Percentiles rank a stretch among this genome's conserved stretches.
Evolutionary conservation across 768 basidiomycete species (phyloP).

Genomic region (Collybia sordida): DNA sequence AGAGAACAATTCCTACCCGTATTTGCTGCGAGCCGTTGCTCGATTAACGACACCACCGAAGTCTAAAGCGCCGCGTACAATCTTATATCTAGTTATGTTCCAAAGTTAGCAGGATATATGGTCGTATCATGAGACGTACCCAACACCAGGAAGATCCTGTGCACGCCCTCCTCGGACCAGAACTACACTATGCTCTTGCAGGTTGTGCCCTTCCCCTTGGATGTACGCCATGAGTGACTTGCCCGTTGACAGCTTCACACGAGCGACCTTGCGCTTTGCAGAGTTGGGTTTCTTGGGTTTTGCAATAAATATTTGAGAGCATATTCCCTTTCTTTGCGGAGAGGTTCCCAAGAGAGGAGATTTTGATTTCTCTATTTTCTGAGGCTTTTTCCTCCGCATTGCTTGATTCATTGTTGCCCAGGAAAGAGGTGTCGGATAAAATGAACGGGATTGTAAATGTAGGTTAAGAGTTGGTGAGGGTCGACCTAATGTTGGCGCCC

Average conservation of each 20-base stretch:
- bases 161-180: slow-evolving; percentile 93
- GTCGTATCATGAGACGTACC: slow-evolving; percentile 47
- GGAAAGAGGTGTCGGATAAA: slow-evolving; percentile 61
- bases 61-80: slow-evolving; percentile 91
- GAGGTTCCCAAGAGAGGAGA: slow-evolving; percentile 80
- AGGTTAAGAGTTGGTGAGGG: slow-evolving; percentile 5
- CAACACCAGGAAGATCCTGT: slow-evolving; percentile 97
- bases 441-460: slow-evolving; percentile 42
- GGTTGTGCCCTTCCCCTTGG: slow-evolving; percentile 94
- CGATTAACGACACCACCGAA: slow-evolving; percentile 88
- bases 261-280: slow-evolving; percentile 94
- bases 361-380: slow-evolving; percentile 50
- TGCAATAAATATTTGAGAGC: slow-evolving; percentile 73
- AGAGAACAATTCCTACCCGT: slow-evolving; percentile 59
- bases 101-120: not conserved
- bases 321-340: slow-evolving; percentile 92
- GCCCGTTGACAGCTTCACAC: slow-evolving; percentile 89
- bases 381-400: slow-evolving; percentile 71
- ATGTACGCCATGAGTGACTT: slow-evolving; percentile 92
- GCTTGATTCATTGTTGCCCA: slow-evolving; percentile 84
- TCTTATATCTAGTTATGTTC: slow-evolving; percentile 71
- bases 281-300: slow-evolving; percentile 99
- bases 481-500: slow-evolving; percentile 25
- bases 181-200: slow-evolving; percentile 97
- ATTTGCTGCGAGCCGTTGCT: slow-evolving; percentile 81